phyloP scores from a whole-genome alignment of 1,284 basidiomycete genomes.

The Leucoagaricus sp. region DNA sequence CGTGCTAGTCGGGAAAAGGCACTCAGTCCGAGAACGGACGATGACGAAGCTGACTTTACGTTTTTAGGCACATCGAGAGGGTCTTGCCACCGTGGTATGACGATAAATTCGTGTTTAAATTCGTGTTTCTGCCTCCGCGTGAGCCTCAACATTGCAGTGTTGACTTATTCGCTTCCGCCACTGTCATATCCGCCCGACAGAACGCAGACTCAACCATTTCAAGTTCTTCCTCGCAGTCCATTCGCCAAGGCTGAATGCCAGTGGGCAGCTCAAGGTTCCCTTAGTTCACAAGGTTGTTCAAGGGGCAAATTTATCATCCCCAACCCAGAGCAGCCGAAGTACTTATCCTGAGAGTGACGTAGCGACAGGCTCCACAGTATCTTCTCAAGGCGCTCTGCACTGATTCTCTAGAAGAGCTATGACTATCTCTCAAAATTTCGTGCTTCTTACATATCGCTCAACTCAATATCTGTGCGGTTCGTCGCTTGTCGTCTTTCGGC shows the following conservation, averaged over 20 bases:
- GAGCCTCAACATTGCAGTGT: background rate
- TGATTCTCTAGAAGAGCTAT: background rate
- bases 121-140: background rate
- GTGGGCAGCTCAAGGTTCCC: background rate
- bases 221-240: too few relatives aligned
- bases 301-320: background rate
- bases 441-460: background rate
- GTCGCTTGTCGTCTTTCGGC: background rate
- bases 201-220: too few relatives aligned
- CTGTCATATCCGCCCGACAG: background rate
- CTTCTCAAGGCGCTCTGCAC: background rate
- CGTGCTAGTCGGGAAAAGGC: conserved; percentile 6
- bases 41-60: background rate
- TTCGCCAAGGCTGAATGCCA: too few relatives aligned
- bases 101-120: background rate
- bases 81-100: background rate
- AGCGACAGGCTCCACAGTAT: background rate
- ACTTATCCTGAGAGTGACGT: conserved; percentile 2
- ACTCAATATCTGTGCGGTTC: background rate
- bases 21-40: conserved; percentile 4
- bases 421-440: background rate
- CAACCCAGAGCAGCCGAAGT: background rate
- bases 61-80: background rate
- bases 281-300: conserved; percentile 4
- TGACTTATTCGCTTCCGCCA: conserved; percentile 4